Base-by-base conservation (phyloP, 2,329 filamentous ascomycete species). In the Fusarium lateritium region DNA sequence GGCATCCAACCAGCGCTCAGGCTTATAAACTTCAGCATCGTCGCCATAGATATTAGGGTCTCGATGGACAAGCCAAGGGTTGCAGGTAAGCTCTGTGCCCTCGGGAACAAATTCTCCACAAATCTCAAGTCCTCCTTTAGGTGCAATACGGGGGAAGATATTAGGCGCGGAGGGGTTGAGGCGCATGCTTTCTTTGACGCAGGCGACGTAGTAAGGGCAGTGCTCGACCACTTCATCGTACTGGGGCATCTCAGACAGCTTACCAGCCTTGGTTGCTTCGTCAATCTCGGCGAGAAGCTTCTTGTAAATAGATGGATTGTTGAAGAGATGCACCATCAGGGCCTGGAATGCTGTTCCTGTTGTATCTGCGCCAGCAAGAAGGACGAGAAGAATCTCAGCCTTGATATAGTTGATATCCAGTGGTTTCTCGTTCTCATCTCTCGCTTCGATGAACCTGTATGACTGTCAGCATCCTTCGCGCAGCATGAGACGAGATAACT, bases 161-260 rank as follows among this genome's bases (percentile, higher is more conserved):
- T 87, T 73, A 6, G 83, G 84, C 0, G 81, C 80, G 0, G 84
- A 82, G 2, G 85, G 80, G 50, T 86, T 83, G 21, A 88, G 75
- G 15, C 86, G 81, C 19, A 88, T 73, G 0, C 83, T 82, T 70
- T 88, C 86, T 52, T 86, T 86, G 39, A 88, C 82, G 5, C 83
- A 81, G 1, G 85, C 85, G 61, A 87, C 82, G 17, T 88, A 77
- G 62, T 87, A 89, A 0, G 83, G 84, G 9, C 67, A 70, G 34
- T 70, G 26, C 3, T 55, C 51, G 2, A 68, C 13, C 3, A 70
- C 58, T 5, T 70, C 58, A 5, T 70, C 71, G 85, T 71, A 70
- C 24, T 69, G 65, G 0, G 74, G 46, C 74, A 77, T 17, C 78
- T 80, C 5, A 66, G 79, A 65, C 81, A 80, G 31, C 76, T 81